A percentile compares a stretch with the other conserved stretches of the same genome.
phyloP scores from a whole-genome alignment of 768 basidiomycete genomes.

The Coprinopsis sp. region DNA sequence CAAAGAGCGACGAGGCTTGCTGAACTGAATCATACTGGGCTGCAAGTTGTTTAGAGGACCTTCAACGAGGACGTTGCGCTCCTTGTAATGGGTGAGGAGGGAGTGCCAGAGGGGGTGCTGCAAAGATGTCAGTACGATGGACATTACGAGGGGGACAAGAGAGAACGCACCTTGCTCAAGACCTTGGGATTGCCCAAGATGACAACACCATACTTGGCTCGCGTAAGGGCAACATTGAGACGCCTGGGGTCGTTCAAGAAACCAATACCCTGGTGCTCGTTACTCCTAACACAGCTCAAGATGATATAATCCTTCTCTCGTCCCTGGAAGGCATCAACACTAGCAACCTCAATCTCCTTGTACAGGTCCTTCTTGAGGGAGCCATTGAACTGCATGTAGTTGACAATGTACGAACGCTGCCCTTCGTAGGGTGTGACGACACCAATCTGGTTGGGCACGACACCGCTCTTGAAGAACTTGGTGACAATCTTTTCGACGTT shows the following conservation, averaged over 20 bases:
- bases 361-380: conserved; percentile 98
- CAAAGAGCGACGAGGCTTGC: conserved; percentile 88
- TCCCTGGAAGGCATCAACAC: conserved; percentile 98
- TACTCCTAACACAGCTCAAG: conserved; percentile 93
- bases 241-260: conserved; percentile 98
- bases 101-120: conserved; percentile 99
- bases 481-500: conserved; percentile 99
- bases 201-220: conserved; percentile 97
- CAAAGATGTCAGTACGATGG: conserved; percentile 11
- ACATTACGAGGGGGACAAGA: conserved; percentile 1
- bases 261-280: conserved; percentile 99
- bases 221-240: conserved; percentile 92
- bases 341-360: conserved; percentile 99
- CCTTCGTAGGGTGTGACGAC: conserved; percentile 99
- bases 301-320: conserved; percentile 99
- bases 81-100: conserved; percentile 97
- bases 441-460: conserved; percentile 92
- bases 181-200: conserved; percentile 99
- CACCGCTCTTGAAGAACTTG: conserved; percentile 99
- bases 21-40: conserved; percentile 98
- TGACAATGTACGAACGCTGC: conserved; percentile 96
- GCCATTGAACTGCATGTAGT: conserved; percentile 99
- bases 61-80: conserved; percentile 89
- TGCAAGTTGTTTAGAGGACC: conserved; percentile 96
- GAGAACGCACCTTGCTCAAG: conserved; percentile 79